phyloP scores from a whole-genome alignment of 345 rosid species.

The Syzygium jambos region DNA sequence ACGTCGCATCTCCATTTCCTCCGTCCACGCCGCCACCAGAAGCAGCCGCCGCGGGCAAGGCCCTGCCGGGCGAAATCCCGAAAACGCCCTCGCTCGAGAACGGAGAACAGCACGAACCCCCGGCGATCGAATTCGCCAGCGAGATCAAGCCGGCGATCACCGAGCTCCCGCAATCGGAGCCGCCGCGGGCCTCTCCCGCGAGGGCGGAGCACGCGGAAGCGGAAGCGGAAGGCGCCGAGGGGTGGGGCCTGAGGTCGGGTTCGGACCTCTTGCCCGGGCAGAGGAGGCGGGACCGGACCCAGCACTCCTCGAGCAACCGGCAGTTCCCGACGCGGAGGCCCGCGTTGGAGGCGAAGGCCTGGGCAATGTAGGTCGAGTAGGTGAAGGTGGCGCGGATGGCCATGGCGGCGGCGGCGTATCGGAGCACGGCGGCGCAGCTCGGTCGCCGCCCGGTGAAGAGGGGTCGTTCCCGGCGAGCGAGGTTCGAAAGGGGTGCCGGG shows the following conservation, averaged over 20 bases:
- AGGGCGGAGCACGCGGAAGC: slow-evolving; percentile 29
- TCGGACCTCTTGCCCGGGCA: slow-evolving; percentile 29
- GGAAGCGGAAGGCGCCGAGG: slow-evolving; percentile 2
- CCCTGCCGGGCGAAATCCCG: slow-evolving; percentile 51
- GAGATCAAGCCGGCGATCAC: slow-evolving; percentile 45
- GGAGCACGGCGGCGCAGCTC: slow-evolving; percentile 5
- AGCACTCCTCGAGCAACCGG: slow-evolving; percentile 44
- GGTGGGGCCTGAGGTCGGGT: slow-evolving; percentile 12
- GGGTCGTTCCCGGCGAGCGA: not conserved
- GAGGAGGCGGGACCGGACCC: slow-evolving; percentile 39
- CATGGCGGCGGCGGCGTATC: slow-evolving; percentile 22
- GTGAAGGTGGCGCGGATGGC: slow-evolving; percentile 65
- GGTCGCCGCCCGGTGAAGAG: slow-evolving; percentile 6
- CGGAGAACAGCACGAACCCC: slow-evolving; percentile 4
- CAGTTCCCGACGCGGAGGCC: slow-evolving; percentile 35
- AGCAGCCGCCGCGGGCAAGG: slow-evolving; percentile 4
- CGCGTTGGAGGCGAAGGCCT: slow-evolving; percentile 47
- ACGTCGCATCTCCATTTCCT: slow-evolving; percentile 10
- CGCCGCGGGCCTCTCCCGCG: slow-evolving; percentile 35
- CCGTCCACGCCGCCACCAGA: slow-evolving; percentile 30
- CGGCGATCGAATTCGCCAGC: slow-evolving; percentile 38
- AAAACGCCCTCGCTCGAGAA: slow-evolving; percentile 9
- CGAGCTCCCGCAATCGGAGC: slow-evolving; percentile 28
- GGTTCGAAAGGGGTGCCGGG: not conserved
- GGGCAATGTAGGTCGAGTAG: slow-evolving; percentile 53